These are phyloP conservation scores for Babjeviella inositovora DNA, from an alignment of 805 yeast species.

Conservation along the genomic window DNA sequence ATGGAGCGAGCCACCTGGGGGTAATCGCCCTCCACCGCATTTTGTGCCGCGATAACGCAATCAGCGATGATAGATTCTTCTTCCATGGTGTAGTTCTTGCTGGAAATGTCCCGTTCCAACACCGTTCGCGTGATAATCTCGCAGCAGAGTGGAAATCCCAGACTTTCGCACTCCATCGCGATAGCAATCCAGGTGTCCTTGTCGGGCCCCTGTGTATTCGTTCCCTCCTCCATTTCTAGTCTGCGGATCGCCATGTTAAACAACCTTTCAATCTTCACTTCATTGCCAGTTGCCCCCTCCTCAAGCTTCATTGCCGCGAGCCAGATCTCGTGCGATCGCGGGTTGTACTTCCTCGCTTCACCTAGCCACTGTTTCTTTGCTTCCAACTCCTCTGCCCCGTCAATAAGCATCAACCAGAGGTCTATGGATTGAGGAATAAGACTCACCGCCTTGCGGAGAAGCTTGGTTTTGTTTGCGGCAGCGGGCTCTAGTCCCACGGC, in stretches of 20 bases:
- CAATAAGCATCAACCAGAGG: conserved; percentile 48
- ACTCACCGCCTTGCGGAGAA: conserved; percentile 52
- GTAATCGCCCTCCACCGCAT: conserved; percentile 7
- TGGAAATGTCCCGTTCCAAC: conserved; percentile 15
- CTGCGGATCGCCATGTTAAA: conserved; percentile 30
- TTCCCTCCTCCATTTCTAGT: conserved; percentile 13
- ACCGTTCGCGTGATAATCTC: conserved; percentile 32
- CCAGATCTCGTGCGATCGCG: conserved; percentile 42
- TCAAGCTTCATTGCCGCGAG: conserved; percentile 55
- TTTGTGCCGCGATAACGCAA: conserved; percentile 14
- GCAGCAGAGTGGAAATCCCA: conserved; percentile 27
- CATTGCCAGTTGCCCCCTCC: conserved; percentile 27
- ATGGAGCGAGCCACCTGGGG: conserved; percentile 26
- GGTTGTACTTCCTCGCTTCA: conserved; percentile 38
- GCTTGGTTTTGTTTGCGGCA: conserved; percentile 25
- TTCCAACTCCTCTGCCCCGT: conserved; percentile 18
- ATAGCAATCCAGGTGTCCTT: conserved; percentile 35
- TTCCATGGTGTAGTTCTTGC: too few species aligned
- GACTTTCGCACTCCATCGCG: conserved; percentile 36
- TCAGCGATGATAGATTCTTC: conserved; percentile 4
- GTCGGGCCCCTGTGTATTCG: conserved; percentile 5
- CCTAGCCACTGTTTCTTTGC: conserved; percentile 41
- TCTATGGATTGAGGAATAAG: conserved; percentile 48
- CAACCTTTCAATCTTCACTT: conserved; percentile 27
- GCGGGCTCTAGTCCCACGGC: conserved; percentile 46